A percentile compares a stretch with the other conserved stretches of the same genome.
These are phyloP conservation scores for Pneumocystis wakefieldiae DNA, from an alignment of 1,139 yeast genomes.

Conservation along the genomic window DNA sequence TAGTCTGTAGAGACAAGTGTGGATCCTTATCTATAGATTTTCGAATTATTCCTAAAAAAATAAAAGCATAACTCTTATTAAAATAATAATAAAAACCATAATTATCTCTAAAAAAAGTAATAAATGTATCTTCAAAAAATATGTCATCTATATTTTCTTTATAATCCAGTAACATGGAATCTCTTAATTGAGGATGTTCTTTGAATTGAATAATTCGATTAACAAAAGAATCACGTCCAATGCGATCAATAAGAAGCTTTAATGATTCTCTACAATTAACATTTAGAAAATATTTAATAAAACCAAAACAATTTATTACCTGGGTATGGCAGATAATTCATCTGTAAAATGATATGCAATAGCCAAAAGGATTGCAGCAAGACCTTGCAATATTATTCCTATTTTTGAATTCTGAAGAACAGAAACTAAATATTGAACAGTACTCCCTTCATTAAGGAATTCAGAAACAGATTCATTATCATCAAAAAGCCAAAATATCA, in stretches of 20 bases:
- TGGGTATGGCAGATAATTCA: slow-evolving; percentile 45
- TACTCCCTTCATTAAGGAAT: slow-evolving; percentile 53
- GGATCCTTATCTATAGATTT: slow-evolving; percentile 10
- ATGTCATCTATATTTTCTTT: slow-evolving; percentile 60
- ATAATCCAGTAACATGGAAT: slow-evolving; percentile 36
- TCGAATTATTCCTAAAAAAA: not conserved
- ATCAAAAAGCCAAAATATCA: slow-evolving; percentile 67
- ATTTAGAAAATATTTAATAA: not conserved
- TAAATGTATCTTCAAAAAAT: slow-evolving; percentile 40
- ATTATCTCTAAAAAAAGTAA: slow-evolving; percentile 54
- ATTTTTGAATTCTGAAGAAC: slow-evolving; percentile 42
- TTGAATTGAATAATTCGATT: slow-evolving; percentile 60
- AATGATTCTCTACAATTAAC: slow-evolving; percentile 36
- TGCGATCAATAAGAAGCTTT: slow-evolving; percentile 47
- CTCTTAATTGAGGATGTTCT: slow-evolving; percentile 40
- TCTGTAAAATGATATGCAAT: slow-evolving; percentile 67
- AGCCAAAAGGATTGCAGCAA: slow-evolving; percentile 61
- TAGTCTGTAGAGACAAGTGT: not conserved
- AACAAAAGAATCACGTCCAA: slow-evolving; percentile 71
- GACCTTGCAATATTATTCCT: slow-evolving; percentile 53
- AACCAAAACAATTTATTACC: slow-evolving; percentile 15
- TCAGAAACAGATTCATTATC: slow-evolving; percentile 63
- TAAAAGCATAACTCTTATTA: not conserved
- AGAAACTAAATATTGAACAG: slow-evolving; percentile 51
- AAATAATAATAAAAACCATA: slow-evolving; percentile 23